These are phyloP conservation scores for Septoria linicola DNA, from an alignment of 2,329 filamentous ascomycete genomes.

Conservation along the genomic window DNA sequence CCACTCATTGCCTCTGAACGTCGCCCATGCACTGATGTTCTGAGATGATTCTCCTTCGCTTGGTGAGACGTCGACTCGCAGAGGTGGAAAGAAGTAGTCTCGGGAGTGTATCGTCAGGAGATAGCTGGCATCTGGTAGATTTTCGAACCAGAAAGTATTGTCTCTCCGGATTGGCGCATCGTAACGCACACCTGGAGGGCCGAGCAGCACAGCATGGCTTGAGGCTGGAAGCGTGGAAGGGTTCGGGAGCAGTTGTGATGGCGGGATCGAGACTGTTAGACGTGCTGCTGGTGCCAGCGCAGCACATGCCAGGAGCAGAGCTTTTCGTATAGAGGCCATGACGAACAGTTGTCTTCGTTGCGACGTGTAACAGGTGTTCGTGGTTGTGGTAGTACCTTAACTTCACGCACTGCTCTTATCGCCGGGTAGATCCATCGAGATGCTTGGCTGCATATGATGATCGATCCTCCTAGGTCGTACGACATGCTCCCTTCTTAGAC, in stretches of 20 bases:
- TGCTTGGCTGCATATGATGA: not conserved
- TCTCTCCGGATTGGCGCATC: slow-evolving; percentile 64
- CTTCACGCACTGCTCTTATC: slow-evolving; percentile 8
- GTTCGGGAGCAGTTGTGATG: slow-evolving; percentile 44
- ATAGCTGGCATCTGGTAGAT: slow-evolving; percentile 72
- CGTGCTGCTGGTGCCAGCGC: slow-evolving; percentile 41
- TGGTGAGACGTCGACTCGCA: slow-evolving; percentile 70
- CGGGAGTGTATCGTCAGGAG: slow-evolving; percentile 76
- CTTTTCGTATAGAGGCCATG: slow-evolving; percentile 13
- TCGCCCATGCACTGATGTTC: slow-evolving; percentile 71
- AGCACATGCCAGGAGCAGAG: slow-evolving; percentile 24
- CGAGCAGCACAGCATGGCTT: slow-evolving; percentile 61
- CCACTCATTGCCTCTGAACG: slow-evolving; percentile 87
- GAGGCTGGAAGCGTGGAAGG: slow-evolving; percentile 53
- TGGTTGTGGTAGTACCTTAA: not conserved
- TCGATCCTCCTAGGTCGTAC: not conserved
- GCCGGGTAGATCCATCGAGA: not conserved
- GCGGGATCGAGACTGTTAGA: slow-evolving; percentile 55
- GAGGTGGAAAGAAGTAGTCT: slow-evolving; percentile 72
- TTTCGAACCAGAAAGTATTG: slow-evolving; percentile 73
- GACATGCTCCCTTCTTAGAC: slow-evolving; percentile 7
- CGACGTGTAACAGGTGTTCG: not conserved
- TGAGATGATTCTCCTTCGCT: slow-evolving; percentile 42
- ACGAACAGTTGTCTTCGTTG: too few relatives aligned
- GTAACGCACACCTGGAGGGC: slow-evolving; percentile 44